A percentile compares a stretch with the other conserved stretches of the same genome.
Conservation (phyloP, 2,329 filamentous ascomycete species). For the Beauveria australis region DNA sequence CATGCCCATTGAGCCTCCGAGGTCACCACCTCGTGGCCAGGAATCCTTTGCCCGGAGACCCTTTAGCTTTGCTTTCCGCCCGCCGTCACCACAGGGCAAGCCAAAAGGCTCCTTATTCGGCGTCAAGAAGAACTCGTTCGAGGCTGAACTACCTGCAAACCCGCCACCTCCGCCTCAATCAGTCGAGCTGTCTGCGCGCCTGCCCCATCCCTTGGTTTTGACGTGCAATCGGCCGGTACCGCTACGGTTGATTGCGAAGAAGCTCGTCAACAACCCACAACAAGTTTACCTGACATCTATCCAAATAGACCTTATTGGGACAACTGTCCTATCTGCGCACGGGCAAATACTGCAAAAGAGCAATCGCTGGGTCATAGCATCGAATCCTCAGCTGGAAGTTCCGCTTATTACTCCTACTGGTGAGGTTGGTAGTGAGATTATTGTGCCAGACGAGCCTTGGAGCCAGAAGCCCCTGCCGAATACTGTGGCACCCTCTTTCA, state of each 20-base stretch:
- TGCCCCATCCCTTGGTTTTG: conserved; percentile 80
- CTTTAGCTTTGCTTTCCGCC: conserved; percentile 45
- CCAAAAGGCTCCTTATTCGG: conserved; percentile 56
- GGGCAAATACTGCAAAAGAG: conserved; percentile 63
- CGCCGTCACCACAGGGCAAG: conserved; percentile 26
- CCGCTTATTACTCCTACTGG: conserved; percentile 53
- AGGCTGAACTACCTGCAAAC: background rate
- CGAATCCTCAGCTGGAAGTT: conserved; percentile 62
- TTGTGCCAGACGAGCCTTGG: conserved; percentile 69
- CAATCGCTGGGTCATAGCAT: conserved; percentile 68
- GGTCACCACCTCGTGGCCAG: conserved; percentile 56
- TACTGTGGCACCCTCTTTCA: conserved; percentile 78
- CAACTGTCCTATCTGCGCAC: conserved; percentile 72
- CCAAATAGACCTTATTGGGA: conserved; percentile 73
- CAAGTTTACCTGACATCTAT: conserved; percentile 68
- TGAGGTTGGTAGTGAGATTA: conserved; percentile 56
- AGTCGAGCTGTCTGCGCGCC: conserved; percentile 66
- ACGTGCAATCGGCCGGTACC: conserved; percentile 85
- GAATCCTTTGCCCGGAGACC: conserved; percentile 78
- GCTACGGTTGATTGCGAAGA: conserved; percentile 70
- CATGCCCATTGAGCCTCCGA: conserved; percentile 83
- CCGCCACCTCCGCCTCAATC: conserved; percentile 43
- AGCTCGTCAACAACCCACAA: conserved; percentile 59
- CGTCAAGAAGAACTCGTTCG: conserved; percentile 24
- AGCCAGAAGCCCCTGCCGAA: conserved; percentile 64